Evolutionary conservation across 2,329 filamentous ascomycete genomes (phyloP).

Genomic region (Lomentospora prolificans): DNA sequence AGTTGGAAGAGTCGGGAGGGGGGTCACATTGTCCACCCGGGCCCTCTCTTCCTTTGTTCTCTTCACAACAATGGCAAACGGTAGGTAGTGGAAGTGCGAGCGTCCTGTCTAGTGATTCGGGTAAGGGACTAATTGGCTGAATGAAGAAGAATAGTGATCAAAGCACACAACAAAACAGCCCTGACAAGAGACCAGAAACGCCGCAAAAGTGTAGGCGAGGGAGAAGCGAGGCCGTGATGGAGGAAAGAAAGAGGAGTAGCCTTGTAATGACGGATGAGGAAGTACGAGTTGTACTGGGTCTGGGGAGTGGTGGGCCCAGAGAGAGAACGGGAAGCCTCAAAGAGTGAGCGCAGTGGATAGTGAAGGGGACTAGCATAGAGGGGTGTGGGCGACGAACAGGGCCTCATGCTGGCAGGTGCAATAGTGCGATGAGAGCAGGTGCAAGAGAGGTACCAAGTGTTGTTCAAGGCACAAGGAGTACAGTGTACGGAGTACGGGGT

Average conservation of each 20-base stretch:
- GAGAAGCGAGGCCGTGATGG: background rate
- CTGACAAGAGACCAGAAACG: background rate
- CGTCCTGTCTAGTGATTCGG: background rate
- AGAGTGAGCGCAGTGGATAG: background rate
- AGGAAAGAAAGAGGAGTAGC: background rate
- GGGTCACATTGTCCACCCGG: constrained; percentile 5
- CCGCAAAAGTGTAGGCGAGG: background rate
- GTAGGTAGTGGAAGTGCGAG: background rate
- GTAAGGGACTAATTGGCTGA: background rate
- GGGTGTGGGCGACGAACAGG: background rate
- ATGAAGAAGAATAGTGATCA: background rate
- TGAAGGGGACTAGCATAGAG: background rate
- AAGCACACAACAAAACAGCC: background rate
- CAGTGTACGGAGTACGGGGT: background rate
- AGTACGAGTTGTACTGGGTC: constrained; percentile 8
- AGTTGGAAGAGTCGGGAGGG: constrained; percentile 5
- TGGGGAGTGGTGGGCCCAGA: constrained; percentile 6
- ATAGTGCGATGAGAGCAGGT: too few species aligned
- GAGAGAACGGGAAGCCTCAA: background rate
- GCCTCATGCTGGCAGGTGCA: too few species aligned
- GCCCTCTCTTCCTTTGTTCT: background rate
- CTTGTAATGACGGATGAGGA: background rate
- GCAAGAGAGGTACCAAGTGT: too few species aligned
- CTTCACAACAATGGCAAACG: constrained; percentile 1
- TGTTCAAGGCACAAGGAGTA: background rate